Evolutionary conservation across 306 rosid species (phyloP).

Genomic region (Dalbergia cochinchinensis): DNA sequence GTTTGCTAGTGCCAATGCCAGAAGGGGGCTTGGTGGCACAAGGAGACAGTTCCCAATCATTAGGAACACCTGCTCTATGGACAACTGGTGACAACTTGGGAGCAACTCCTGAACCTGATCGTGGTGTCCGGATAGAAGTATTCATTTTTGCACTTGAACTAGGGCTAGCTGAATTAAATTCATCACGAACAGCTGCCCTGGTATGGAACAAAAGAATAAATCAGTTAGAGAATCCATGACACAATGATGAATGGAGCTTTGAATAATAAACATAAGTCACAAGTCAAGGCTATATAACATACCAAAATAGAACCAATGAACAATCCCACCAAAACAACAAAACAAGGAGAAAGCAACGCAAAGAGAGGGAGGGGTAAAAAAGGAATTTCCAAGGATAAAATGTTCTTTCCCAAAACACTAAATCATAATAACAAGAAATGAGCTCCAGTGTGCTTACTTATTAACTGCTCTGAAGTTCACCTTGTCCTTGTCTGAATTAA

Average conservation of each 20-base stretch:
- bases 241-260: constrained; percentile 10
- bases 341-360: constrained; percentile 32
- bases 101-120: constrained; percentile 79
- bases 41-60: constrained; percentile 88
- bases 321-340: constrained; percentile 33
- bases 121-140: constrained; percentile 87
- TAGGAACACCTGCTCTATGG: constrained; percentile 74
- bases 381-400: constrained; percentile 5
- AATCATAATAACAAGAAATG: constrained; percentile 38
- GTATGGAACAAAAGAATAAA: constrained; percentile 42
- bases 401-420: constrained; percentile 16
- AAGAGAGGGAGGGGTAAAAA: too few species aligned
- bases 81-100: constrained; percentile 92
- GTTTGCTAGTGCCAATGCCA: constrained; percentile 75
- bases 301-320: constrained; percentile 28
- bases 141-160: constrained; percentile 74
- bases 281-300: constrained; percentile 23
- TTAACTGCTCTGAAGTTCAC: constrained; percentile 79
- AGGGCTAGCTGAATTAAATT: constrained; percentile 83
- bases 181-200: constrained; percentile 88
- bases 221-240: constrained; percentile 19
- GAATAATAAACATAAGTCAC: neutral
- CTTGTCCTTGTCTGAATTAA: constrained; percentile 85
- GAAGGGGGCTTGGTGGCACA: constrained; percentile 86
- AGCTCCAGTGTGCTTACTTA: constrained; percentile 66